phyloP scores from a whole-genome alignment of 306 rosid genomes.

The Quercus bicolor region DNA sequence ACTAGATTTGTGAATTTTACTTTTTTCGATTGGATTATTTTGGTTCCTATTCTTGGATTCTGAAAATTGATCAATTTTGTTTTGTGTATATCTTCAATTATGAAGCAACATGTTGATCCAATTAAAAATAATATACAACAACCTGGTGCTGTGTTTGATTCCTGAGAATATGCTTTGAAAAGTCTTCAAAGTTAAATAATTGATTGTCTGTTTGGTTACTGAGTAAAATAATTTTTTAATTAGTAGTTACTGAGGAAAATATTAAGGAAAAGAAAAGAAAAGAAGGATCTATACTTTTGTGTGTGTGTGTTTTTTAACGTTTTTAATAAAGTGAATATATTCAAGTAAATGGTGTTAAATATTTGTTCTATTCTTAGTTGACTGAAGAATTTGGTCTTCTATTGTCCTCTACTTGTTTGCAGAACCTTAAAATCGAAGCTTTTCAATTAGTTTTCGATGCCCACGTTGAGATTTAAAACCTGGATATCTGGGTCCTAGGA shows the following conservation, averaged over 20 bases:
- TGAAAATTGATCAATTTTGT: too few relatives aligned
- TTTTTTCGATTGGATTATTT: too few relatives aligned
- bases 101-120: not conserved
- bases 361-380: not conserved
- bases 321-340: not conserved
- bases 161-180: not conserved
- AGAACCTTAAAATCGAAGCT: not conserved
- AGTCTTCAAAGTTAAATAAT: not conserved
- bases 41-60: too few relatives aligned
- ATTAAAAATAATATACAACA: not conserved
- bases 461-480: not conserved
- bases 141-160: not conserved
- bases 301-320: not conserved
- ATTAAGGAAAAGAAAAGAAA: not conserved
- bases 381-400: not conserved
- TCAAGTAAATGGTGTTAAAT: not conserved
- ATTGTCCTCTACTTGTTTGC: not conserved
- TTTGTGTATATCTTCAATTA: too few relatives aligned
- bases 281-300: not conserved
- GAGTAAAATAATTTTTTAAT: not conserved
- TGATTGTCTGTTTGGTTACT: not conserved
- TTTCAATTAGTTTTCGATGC: not conserved
- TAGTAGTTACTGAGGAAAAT: too few relatives aligned
- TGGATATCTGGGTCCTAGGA: not conserved
- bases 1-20: too few relatives aligned